Conservation (phyloP, 2,329 filamentous ascomycete genomes). For the Fusarium solani-melongenae region DNA sequence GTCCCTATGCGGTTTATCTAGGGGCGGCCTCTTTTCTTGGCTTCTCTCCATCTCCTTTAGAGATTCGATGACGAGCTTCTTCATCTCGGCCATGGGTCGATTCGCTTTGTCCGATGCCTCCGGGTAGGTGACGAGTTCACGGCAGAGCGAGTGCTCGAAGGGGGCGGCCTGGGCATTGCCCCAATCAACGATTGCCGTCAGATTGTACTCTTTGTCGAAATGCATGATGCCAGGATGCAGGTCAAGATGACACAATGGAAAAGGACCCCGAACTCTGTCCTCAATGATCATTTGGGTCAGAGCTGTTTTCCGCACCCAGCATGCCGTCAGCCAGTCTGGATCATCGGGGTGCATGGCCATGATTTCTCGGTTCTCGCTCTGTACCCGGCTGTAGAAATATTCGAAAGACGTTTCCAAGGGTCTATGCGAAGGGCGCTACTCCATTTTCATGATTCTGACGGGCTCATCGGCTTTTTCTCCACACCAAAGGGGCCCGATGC, state of each 20-base stretch:
- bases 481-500: constrained; percentile 43
- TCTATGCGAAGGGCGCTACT: not conserved
- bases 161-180: too few relatives aligned
- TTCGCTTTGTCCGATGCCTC: too few relatives aligned
- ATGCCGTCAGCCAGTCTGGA: constrained; percentile 44
- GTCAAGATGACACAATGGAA: constrained; percentile 49
- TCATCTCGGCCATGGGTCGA: too few relatives aligned
- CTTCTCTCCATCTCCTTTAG: not conserved
- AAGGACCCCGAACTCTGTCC: constrained; percentile 47
- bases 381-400: too few relatives aligned
- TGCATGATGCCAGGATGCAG: constrained; percentile 54
- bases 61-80: not conserved
- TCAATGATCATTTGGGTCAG: constrained; percentile 45
- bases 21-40: not conserved
- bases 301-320: constrained; percentile 46
- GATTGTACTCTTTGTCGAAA: constrained; percentile 54
- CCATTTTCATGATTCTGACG: constrained; percentile 37
- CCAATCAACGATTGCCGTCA: too few relatives aligned
- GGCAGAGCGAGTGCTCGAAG: too few relatives aligned
- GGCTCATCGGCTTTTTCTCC: constrained; percentile 39
- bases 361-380: too few relatives aligned
- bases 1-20: not conserved
- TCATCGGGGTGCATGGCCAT: constrained; percentile 41
- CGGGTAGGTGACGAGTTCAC: too few relatives aligned
- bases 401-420: constrained; percentile 44